Evolutionary conservation across 805 yeast genomes (phyloP).

Genomic region (Lipomyces oligophaga): DNA sequence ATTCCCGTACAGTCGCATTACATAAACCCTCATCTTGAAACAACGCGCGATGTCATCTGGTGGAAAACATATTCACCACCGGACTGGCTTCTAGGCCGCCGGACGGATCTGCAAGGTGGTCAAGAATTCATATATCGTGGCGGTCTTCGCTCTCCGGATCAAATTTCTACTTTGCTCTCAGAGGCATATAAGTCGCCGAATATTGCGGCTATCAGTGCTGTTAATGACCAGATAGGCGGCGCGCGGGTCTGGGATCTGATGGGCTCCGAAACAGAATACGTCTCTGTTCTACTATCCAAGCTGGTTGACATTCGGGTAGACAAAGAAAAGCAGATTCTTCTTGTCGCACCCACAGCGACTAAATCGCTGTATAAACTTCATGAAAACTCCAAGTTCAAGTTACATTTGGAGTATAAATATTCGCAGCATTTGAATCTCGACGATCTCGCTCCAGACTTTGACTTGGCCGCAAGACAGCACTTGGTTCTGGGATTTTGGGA

Average conservation of each 20-base stretch:
- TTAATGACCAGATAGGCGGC: neutral
- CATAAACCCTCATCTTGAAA: slow-evolving; percentile 32
- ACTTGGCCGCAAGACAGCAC: slow-evolving; percentile 3
- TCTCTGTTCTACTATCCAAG: slow-evolving; percentile 32
- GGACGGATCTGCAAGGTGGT: slow-evolving; percentile 18
- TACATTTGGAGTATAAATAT: slow-evolving; percentile 16
- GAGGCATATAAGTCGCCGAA: slow-evolving; percentile 1
- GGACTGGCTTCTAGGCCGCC: slow-evolving; percentile 61
- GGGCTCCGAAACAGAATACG: slow-evolving; percentile 42
- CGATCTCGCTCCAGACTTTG: slow-evolving; percentile 19
- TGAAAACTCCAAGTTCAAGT: slow-evolving; percentile 5
- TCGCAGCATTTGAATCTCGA: slow-evolving; percentile 26
- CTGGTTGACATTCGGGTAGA: slow-evolving; percentile 10
- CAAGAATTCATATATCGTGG: slow-evolving; percentile 31
- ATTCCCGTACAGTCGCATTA: slow-evolving; percentile 52
- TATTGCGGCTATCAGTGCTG: neutral
- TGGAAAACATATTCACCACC: slow-evolving; percentile 97
- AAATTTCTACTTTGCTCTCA: too few relatives aligned
- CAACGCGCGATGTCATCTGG: slow-evolving; percentile 52
- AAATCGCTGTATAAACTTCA: slow-evolving; percentile 8
- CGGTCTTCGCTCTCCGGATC: slow-evolving; percentile 15
- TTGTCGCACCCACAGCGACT: slow-evolving; percentile 36
- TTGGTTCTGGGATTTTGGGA: slow-evolving; percentile 8
- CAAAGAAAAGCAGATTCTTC: slow-evolving; percentile 24
- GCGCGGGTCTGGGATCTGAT: slow-evolving; percentile 45